Percentiles rank a stretch among this genome's conserved stretches.
These are phyloP conservation scores for Lycium ferocissimum DNA, from an alignment of 257 asterid species.

Conservation along the genomic window DNA sequence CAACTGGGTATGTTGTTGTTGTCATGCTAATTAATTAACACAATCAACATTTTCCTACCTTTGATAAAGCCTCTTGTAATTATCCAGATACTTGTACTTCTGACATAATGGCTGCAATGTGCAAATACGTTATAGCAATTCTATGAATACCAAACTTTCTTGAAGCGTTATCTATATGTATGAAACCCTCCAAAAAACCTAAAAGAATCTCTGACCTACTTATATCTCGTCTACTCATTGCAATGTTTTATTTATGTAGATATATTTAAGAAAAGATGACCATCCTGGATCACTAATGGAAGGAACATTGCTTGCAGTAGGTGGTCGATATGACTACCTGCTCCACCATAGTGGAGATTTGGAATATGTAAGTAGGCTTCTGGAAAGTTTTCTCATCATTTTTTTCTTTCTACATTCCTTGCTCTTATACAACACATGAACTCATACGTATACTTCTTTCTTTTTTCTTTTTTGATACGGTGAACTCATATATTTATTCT, in stretches of 20 bases:
- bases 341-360: conserved; percentile 65
- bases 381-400: conserved; percentile 36
- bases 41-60: not conserved
- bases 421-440: conserved; percentile 4
- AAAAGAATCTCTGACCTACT: not conserved
- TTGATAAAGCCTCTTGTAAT: not conserved
- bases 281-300: conserved; percentile 67
- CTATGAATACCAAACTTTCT: not conserved
- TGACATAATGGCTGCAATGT: not conserved
- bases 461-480: not conserved
- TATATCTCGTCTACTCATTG: not conserved
- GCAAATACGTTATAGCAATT: not conserved
- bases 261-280: conserved; percentile 71
- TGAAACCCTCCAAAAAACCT: not conserved
- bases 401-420: conserved; percentile 22
- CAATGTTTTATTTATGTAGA: conserved; percentile 43
- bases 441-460: conserved; percentile 1
- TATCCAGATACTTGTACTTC: not conserved
- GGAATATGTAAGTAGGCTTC: conserved; percentile 61
- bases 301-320: conserved; percentile 93
- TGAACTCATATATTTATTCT: not conserved
- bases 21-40: not conserved
- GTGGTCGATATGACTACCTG: conserved; percentile 96
- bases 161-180: not conserved
- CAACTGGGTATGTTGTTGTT: too few relatives aligned